Base-by-base conservation (phyloP, 2,329 filamentous ascomycete species). In the Alternaria incomplexa region DNA sequence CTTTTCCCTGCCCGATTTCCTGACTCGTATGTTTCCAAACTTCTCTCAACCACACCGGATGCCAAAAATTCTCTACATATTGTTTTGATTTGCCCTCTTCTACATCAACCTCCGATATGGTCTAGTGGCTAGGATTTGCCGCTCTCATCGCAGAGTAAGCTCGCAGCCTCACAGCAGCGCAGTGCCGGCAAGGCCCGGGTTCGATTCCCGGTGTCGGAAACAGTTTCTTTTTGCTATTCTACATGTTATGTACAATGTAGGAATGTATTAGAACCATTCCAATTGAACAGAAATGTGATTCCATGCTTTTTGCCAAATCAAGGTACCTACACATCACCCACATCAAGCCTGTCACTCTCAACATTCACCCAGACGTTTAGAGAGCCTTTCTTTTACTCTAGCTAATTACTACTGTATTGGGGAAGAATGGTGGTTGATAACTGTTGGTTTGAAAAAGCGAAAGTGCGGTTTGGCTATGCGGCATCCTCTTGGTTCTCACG, bases 71-170 rank as follows among this genome's bases (percentile, higher is more conserved):
- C 0, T 36, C 15, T 1, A 5, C 17, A 40, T 40, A 11, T 17
- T 17, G 36, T 11, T 36, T n/a, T 0, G 5, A n/a, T 1, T 4
- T 2, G 9, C 4, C 0, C 4, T 13, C 59, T 62, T 64, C 58
- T n/a, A n/a, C 64, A 63, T 52, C 43, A 61, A 30, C 9, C 30
- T 62, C 67, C 65, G 57, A 68, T 66, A 66, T 64, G 66, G 64
- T 66, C 65, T 72, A 74, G 74, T 72, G 74, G 74, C 74, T 77
- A 77, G 74, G 74, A 77, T 77, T 75, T 75, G 72, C 67, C 74
- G 74, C 74, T 77, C 74, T 77, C 73, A 76, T 66, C 17, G 51
- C 58, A 70, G 68, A 70, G 67, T 66, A 36, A 66, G 47, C 46
- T 63, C 65, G 61, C 71, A 69, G 12, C 44, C 44, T 63, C 65